A percentile compares a stretch with the other conserved stretches of the same genome.
Evolutionary conservation across 2,329 filamentous ascomycete species (phyloP).

Genomic region (Botryotinia narcissicola): DNA sequence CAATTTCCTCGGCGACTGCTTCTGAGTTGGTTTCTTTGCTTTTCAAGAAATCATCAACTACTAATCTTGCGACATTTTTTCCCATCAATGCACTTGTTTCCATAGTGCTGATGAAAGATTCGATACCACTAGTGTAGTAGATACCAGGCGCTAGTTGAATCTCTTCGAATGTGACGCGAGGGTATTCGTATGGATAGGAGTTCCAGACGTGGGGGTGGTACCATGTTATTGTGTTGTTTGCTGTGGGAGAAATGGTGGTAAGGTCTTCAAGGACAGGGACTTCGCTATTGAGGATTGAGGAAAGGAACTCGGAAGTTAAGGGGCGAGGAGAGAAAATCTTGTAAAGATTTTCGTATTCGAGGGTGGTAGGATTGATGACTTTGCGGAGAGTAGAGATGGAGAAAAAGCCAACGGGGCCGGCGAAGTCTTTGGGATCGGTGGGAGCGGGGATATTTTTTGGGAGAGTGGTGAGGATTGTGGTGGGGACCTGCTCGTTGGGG

Average conservation of each 20-base stretch:
- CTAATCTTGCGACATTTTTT: conserved; percentile 72
- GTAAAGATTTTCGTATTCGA: conserved; percentile 56
- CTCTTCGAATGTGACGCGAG: conserved; percentile 84
- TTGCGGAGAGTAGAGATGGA: conserved; percentile 73
- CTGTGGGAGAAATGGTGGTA: conserved; percentile 24
- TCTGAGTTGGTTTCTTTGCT: conserved; percentile 15
- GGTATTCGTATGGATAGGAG: conserved; percentile 82
- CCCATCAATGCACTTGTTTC: conserved; percentile 93
- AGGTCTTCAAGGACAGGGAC: conserved; percentile 35
- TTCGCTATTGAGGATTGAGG: conserved; percentile 47
- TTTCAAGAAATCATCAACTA: conserved; percentile 59
- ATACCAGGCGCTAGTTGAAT: conserved; percentile 64
- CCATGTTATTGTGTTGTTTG: conserved; percentile 68
- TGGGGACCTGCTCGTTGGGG: conserved; percentile 59
- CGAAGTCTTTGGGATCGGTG: conserved; percentile 52
- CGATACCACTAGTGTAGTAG: conserved; percentile 75
- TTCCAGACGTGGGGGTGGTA: conserved; percentile 74
- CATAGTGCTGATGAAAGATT: conserved; percentile 96
- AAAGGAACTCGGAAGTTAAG: conserved; percentile 53
- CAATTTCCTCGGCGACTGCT: not conserved
- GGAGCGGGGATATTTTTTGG: conserved; percentile 49
- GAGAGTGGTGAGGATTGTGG: conserved; percentile 80
- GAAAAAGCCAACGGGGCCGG: conserved; percentile 77
- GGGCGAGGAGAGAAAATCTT: conserved; percentile 62
- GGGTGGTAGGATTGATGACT: conserved; percentile 58